Evolutionary conservation across 768 basidiomycete species (phyloP).

Genomic region (Mycena kentingensis): DNA sequence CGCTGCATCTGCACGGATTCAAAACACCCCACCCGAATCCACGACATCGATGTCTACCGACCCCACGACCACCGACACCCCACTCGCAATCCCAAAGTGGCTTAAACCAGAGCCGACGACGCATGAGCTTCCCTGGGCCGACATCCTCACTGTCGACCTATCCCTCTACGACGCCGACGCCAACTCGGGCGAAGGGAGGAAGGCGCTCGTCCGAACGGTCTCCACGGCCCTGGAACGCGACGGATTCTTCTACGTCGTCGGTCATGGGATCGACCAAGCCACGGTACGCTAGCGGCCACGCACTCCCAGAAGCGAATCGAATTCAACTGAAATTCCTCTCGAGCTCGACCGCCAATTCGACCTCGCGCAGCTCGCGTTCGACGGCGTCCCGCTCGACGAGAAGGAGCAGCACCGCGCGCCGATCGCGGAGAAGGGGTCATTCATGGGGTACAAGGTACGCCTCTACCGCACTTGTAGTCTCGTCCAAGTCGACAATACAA

Average conservation of each 20-base stretch:
- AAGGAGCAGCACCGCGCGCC: conserved; percentile 34
- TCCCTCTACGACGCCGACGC: conserved; percentile 32
- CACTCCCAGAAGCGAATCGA: neutral
- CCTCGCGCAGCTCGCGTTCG: conserved; percentile 34
- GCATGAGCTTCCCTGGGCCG: conserved; percentile 34
- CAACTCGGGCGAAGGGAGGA: conserved; percentile 1
- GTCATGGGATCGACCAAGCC: conserved; percentile 32
- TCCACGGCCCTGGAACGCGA: conserved; percentile 34
- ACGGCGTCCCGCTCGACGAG: conserved; percentile 33
- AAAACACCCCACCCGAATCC: too few species aligned
- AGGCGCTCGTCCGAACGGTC: conserved; percentile 31
- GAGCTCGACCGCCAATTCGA: conserved; percentile 35
- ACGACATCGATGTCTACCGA: conserved; percentile 4
- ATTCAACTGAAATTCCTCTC: neutral
- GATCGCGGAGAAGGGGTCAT: conserved; percentile 37
- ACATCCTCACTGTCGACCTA: conserved; percentile 40
- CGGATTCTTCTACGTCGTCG: conserved; percentile 39
- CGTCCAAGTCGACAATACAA: neutral
- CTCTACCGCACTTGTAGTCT: too few species aligned
- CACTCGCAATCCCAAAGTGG: conserved; percentile 29
- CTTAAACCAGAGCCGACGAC: conserved; percentile 25
- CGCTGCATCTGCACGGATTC: too few species aligned
- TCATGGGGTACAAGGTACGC: conserved; percentile 37
- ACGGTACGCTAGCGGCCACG: conserved; percentile 18
- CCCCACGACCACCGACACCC: neutral